phyloP scores from a whole-genome alignment of 2,329 filamentous ascomycete species.

The Alternaria incomplexa region DNA sequence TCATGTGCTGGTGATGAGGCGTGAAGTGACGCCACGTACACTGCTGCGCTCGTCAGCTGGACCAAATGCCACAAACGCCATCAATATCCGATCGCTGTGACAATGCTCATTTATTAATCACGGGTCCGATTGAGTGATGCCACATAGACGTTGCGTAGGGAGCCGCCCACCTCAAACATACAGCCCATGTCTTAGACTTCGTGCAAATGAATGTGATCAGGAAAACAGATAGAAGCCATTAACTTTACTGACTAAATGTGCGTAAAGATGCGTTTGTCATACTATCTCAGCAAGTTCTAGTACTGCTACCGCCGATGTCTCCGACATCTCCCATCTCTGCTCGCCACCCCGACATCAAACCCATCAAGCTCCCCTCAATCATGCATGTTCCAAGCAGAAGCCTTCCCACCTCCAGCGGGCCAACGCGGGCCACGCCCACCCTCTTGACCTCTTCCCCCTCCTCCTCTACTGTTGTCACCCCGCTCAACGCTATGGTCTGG shows the following conservation, averaged over 20 bases:
- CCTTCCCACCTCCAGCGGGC: not conserved
- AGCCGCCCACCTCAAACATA: too few relatives aligned
- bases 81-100: not conserved
- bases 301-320: not conserved
- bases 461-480: not conserved
- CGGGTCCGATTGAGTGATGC: not conserved
- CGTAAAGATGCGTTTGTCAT: too few relatives aligned
- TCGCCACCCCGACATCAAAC: not conserved
- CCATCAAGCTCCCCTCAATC: not conserved
- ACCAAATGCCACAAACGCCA: not conserved
- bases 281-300: not conserved
- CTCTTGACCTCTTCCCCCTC: not conserved
- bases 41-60: not conserved
- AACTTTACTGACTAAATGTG: not conserved
- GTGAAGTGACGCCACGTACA: not conserved
- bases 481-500: not conserved
- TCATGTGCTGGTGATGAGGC: not conserved
- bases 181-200: too few relatives aligned
- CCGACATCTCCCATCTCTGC: not conserved
- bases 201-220: not conserved
- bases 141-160: not conserved
- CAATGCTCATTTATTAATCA: not conserved
- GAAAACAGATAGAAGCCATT: rapidly evolving
- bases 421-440: not conserved
- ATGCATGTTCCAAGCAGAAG: not conserved